Conservation (phyloP, 1,139 yeast species). For the Geotrichum macrosporum region DNA sequence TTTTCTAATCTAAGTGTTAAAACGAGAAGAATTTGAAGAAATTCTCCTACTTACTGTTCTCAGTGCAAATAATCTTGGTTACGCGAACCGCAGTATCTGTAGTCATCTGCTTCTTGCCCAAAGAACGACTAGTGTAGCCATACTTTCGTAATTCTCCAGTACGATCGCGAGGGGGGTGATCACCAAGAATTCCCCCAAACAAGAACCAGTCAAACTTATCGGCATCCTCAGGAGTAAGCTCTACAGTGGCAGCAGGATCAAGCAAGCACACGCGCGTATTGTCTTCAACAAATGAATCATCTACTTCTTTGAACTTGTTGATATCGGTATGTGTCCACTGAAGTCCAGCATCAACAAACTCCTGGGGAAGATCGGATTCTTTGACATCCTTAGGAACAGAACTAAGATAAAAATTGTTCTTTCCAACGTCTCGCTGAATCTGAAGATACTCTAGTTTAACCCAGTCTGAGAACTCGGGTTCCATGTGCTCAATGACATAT, state of each 20-base stretch:
- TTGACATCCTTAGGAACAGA: slow-evolving; percentile 60
- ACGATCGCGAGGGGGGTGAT: slow-evolving; percentile 94
- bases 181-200: slow-evolving; percentile 94
- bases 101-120: slow-evolving; percentile 90
- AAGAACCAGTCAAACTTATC: slow-evolving; percentile 74
- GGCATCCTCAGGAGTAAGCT: slow-evolving; percentile 66
- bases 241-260: slow-evolving; percentile 80
- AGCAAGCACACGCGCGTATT: slow-evolving; percentile 66
- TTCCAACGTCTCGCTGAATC: slow-evolving; percentile 78
- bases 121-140: slow-evolving; percentile 75
- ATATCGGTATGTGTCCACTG: slow-evolving; percentile 82
- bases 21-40: no score
- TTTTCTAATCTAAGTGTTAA: slow-evolving; percentile 25
- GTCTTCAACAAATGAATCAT: slow-evolving; percentile 40
- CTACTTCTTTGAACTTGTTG: slow-evolving; percentile 42
- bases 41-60: slow-evolving; percentile 41
- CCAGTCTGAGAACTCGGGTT: slow-evolving; percentile 95
- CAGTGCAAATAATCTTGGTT: slow-evolving; percentile 68
- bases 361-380: slow-evolving; percentile 59
- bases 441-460: slow-evolving; percentile 81
- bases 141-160: slow-evolving; percentile 85
- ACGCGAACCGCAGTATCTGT: slow-evolving; percentile 96
- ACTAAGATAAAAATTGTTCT: slow-evolving; percentile 66
- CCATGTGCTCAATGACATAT: slow-evolving; percentile 96
- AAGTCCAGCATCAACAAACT: slow-evolving; percentile 57